Conservation (phyloP, 116 monocot species). For the Posidonia oceanica region DNA sequence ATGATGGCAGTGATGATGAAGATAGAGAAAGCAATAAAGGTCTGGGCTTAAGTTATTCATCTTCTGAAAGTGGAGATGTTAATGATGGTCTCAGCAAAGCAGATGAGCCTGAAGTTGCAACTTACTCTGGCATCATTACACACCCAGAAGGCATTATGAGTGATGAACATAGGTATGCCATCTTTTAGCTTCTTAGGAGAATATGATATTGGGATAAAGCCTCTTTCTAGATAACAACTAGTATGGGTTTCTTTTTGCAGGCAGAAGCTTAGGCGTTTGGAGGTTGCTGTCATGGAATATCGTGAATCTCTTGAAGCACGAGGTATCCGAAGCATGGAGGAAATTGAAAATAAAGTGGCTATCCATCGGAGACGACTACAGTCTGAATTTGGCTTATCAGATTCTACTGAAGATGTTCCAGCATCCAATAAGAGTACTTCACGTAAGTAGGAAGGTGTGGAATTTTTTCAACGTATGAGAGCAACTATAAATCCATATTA, state of each 20-base stretch:
- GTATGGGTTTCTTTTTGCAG: conserved; percentile 20
- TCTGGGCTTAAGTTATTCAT: conserved; percentile 69
- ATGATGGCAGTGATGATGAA: conserved; percentile 82
- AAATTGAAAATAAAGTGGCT: conserved; percentile 79
- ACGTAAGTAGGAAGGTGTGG: conserved; percentile 17
- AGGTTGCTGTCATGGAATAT: conserved; percentile 97
- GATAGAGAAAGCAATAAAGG: conserved; percentile 36
- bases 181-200: background rate
- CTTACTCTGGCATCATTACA: conserved; percentile 18
- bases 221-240: background rate
- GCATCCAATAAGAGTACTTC: conserved; percentile 25
- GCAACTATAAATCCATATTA: too few relatives aligned
- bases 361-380: conserved; percentile 53
- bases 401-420: conserved; percentile 33
- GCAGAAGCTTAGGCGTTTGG: conserved; percentile 83
- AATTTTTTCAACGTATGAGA: background rate
- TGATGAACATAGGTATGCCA: conserved; percentile 82
- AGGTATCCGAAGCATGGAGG: conserved; percentile 58
- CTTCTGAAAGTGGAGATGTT: conserved; percentile 72
- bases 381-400: conserved; percentile 67
- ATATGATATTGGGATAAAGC: background rate
- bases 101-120: conserved; percentile 31
- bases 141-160: conserved; percentile 48
- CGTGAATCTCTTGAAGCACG: conserved; percentile 88
- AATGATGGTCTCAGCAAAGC: conserved; percentile 29